phyloP scores from a whole-genome alignment of 1,284 basidiomycete species.

The Boletus austroedulis region DNA sequence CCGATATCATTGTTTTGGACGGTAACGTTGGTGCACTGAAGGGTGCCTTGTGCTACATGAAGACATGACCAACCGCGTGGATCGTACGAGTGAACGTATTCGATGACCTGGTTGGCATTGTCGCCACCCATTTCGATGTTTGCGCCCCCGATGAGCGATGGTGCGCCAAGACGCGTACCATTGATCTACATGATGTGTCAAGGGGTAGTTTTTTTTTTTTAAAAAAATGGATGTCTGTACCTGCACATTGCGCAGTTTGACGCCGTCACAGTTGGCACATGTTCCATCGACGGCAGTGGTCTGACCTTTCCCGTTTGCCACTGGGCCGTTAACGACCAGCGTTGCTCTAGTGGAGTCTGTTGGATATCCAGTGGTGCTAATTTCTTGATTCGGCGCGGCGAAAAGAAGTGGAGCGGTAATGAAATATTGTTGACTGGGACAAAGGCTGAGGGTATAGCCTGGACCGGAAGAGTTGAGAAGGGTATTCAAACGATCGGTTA shows the following conservation, averaged over 20 bases:
- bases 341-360: constrained; percentile 52
- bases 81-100: constrained; percentile 68
- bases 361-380: constrained; percentile 74
- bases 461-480: constrained; percentile 62
- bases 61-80: constrained; percentile 75
- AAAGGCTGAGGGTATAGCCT: constrained; percentile 64
- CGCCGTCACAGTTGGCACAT: constrained; percentile 53
- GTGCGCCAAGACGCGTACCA: constrained; percentile 54
- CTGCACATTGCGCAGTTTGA: constrained; percentile 69
- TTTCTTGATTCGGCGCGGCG: constrained; percentile 67
- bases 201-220: constrained; percentile 24
- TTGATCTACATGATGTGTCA: constrained; percentile 50
- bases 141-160: constrained; percentile 57
- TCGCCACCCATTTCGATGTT: constrained; percentile 77
- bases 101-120: constrained; percentile 65
- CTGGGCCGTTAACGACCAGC: constrained; percentile 55
- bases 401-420: constrained; percentile 66
- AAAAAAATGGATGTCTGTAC: constrained; percentile 37
- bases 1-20: constrained; percentile 82
- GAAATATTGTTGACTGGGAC: constrained; percentile 58
- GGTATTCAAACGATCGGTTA: constrained; percentile 67
- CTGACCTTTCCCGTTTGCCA: constrained; percentile 55
- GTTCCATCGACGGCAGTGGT: constrained; percentile 70
- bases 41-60: constrained; percentile 63
- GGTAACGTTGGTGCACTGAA: constrained; percentile 61